Base-by-base conservation (phyloP, 2,329 filamentous ascomycete species). In the Fusarium sp. region DNA sequence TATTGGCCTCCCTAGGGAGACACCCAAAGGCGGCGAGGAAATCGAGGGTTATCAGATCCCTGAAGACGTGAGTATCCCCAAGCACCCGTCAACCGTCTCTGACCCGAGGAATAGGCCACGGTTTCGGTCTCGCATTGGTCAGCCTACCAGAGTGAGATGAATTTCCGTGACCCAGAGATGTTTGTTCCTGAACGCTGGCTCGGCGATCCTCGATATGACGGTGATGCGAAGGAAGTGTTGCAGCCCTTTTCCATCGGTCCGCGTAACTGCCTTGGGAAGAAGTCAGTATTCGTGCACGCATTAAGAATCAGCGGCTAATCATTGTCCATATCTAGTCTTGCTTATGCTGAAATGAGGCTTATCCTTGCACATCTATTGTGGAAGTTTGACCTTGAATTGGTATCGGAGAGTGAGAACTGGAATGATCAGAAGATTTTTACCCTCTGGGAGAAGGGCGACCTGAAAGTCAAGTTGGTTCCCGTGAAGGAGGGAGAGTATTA, bases 31-130 rank as follows among this genome's bases (percentile, higher is more conserved):
- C 2, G 64, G 59, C 1, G 64, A 55, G 1, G 46, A 27, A 16
- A 40, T 67, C 14, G 53, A 44, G 9, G 64, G 64, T 2, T 57
- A 67, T 33, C 49, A 35, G n/a, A 46, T 63, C 8, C 64, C 59
- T 16, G 44, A 58, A 24, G 59, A 44, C 36, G 64, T 56, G 31
- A 66, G 57, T 46, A 14, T 11, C 3, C 6, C 2, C 12, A 12
- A 24, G 16, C 20, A 8, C 6, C 10, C 10, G 42, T 22, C 20
- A 7, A 38, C 8, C 14, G 40, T 7, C 14, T 8, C 44, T 40
- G 17, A 55, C 46, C 24, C 29, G 33, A 5, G 24, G 22, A 17
- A 42, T 40, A 55, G 60, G 17, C 29, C 36, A 63, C 7, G 17
- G 60, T 58, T 6, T 58, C 55, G n/a, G 55, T 58, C 35, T 24